Conservation (phyloP, 495 filamentous ascomycete genomes). For the Penicillium manginii region DNA sequence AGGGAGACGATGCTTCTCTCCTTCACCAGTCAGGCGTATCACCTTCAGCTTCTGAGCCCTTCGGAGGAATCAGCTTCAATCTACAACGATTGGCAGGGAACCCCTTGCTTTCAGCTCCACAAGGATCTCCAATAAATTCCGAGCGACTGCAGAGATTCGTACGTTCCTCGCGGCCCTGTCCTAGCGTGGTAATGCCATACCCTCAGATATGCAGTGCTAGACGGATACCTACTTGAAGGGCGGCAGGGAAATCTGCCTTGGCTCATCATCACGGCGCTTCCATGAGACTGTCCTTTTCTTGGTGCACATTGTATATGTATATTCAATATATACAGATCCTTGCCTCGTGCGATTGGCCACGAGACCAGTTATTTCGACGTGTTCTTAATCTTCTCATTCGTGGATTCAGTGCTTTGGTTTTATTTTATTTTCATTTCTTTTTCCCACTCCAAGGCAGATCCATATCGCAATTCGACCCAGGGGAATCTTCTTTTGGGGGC, state of each 20-base stretch:
- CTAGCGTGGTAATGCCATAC: conserved; percentile 15
- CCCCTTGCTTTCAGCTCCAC: conserved; percentile 13
- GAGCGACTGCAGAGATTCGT: conserved; percentile 5
- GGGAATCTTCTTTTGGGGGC: conserved; percentile 9
- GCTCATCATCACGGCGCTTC: conserved; percentile 18
- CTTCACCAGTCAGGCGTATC: conserved; percentile 5
- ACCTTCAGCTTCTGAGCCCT: conserved; percentile 6
- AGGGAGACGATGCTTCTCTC: conserved; percentile 12
- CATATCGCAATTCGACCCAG: conserved; percentile 13
- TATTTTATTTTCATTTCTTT: conserved; percentile 1
- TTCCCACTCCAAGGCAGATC: not conserved
- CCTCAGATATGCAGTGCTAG: conserved; percentile 7
- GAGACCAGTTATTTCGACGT: conserved; percentile 15
- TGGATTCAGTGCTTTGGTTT: not conserved
- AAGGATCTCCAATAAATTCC: conserved; percentile 3
- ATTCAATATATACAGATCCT: not conserved
- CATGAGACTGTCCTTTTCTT: not conserved
- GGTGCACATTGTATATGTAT: not conserved
- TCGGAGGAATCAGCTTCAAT: not conserved
- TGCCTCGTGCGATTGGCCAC: conserved; percentile 16
- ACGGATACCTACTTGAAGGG: conserved; percentile 24
- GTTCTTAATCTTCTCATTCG: conserved; percentile 18
- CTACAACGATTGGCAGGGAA: conserved; percentile 18
- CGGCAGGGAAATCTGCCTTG: conserved; percentile 8
- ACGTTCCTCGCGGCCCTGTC: conserved; percentile 10